phyloP scores from a whole-genome alignment of 768 basidiomycete genomes.

The Phanerodontia chrysosporium region DNA sequence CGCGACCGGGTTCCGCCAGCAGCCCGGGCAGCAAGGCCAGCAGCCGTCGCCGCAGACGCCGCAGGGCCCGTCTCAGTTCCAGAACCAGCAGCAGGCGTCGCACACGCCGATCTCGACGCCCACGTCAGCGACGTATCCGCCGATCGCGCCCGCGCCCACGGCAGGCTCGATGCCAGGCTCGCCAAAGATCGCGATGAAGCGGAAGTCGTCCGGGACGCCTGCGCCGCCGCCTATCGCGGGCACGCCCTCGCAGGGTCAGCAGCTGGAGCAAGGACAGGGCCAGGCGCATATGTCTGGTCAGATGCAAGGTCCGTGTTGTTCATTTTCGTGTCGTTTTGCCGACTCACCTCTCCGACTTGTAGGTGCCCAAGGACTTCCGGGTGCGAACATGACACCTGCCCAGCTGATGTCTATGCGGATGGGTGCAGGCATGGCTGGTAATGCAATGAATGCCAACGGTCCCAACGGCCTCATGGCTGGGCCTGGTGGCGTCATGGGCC shows the following conservation, averaged over 20 bases:
- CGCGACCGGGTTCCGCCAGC: slow-evolving; percentile 23
- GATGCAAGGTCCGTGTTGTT: neutral
- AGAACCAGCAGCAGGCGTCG: neutral
- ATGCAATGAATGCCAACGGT: neutral
- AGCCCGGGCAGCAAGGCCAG: slow-evolving; percentile 20
- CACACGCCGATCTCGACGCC: slow-evolving; percentile 11
- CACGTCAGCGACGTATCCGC: slow-evolving; percentile 14
- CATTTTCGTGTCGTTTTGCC: neutral
- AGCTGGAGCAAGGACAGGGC: neutral
- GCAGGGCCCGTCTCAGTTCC: slow-evolving; percentile 12
- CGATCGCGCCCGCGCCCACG: slow-evolving; percentile 19
- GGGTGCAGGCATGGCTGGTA: neutral
- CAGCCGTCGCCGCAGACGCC: slow-evolving; percentile 19
- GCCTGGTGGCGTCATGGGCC: slow-evolving; percentile 36
- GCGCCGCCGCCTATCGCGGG: slow-evolving; percentile 2
- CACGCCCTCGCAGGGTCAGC: neutral
- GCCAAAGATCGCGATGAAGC: slow-evolving; percentile 16
- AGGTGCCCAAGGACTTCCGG: neutral
- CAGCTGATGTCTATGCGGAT: slow-evolving; percentile 6
- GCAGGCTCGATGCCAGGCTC: slow-evolving; percentile 9
- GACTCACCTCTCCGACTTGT: neutral
- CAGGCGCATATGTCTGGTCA: neutral
- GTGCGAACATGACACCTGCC: slow-evolving; percentile 1
- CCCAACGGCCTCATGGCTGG: slow-evolving; percentile 8
- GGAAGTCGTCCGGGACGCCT: slow-evolving; percentile 17